Evolutionary conservation across 768 basidiomycete species (phyloP).

Genomic region (Piloderma croceum): DNA sequence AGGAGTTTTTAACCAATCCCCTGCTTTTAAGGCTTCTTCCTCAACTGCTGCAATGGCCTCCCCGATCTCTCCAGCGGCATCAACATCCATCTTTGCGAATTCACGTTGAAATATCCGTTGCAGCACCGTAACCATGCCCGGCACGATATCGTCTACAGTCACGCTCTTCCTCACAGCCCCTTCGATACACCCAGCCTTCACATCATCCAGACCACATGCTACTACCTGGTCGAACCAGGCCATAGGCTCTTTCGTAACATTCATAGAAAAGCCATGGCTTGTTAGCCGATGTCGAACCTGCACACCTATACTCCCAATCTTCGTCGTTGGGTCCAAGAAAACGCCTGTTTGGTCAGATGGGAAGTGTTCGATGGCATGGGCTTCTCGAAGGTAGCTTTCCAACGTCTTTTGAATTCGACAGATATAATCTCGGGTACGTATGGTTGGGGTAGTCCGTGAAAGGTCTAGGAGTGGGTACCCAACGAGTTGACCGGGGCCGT

Average conservation of each 20-base stretch:
- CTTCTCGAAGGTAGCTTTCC: slow-evolving; percentile 52
- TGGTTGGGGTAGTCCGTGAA: slow-evolving; percentile 65
- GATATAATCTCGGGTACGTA: slow-evolving; percentile 76
- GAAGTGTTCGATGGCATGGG: slow-evolving; percentile 51
- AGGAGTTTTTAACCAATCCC: slow-evolving; percentile 33
- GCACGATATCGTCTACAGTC: slow-evolving; percentile 46
- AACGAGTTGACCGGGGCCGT: slow-evolving; percentile 95
- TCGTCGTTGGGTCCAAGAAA: slow-evolving; percentile 73
- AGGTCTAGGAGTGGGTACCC: slow-evolving; percentile 94
- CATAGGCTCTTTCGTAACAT: slow-evolving; percentile 76
- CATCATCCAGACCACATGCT: slow-evolving; percentile 86
- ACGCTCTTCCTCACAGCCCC: slow-evolving; percentile 34
- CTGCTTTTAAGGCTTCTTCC: slow-evolving; percentile 35
- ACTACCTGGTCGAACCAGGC: slow-evolving; percentile 84
- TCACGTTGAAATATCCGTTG: slow-evolving; percentile 44
- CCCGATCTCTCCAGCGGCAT: slow-evolving; percentile 41
- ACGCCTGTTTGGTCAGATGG: slow-evolving; percentile 86
- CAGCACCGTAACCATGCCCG: slow-evolving; percentile 44
- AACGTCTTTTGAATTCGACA: slow-evolving; percentile 74
- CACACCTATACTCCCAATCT: slow-evolving; percentile 94
- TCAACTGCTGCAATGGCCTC: slow-evolving; percentile 44
- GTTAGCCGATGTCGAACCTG: slow-evolving; percentile 93
- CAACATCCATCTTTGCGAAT: slow-evolving; percentile 38
- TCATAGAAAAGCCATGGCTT: slow-evolving; percentile 91
- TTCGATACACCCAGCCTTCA: slow-evolving; percentile 69